phyloP scores from a whole-genome alignment of 192 early-diverging fungal genomes.

The Pilobolus umbonatus region DNA sequence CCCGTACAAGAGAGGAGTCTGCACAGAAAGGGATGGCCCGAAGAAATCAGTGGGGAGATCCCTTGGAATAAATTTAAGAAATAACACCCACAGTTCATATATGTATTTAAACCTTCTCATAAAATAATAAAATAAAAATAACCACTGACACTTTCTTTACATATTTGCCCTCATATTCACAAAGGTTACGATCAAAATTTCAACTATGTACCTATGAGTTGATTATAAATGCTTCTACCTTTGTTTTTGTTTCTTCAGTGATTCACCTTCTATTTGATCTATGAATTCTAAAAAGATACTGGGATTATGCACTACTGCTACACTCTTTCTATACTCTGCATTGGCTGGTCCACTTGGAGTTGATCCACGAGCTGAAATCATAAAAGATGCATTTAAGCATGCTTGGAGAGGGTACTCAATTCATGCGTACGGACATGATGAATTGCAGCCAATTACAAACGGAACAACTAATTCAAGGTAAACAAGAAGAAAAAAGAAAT shows the following conservation, averaged over 20 bases:
- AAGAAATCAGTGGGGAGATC: constrained; percentile 33
- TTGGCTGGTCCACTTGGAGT: background rate
- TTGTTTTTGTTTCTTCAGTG: no score
- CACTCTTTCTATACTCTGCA: no score
- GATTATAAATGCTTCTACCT: no score
- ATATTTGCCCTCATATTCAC: no score
- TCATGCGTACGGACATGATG: constrained; percentile 76
- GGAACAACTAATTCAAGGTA: constrained; percentile 29
- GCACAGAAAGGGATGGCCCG: background rate
- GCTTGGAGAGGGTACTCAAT: constrained; percentile 72
- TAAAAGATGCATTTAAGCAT: constrained; percentile 58
- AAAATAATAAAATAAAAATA: background rate
- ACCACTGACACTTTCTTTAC: no score
- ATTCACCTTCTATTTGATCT: no score
- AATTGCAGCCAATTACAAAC: constrained; percentile 41
- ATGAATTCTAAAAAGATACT: no score
- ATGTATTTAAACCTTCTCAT: no score
- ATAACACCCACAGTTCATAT: no score
- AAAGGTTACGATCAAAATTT: no score
- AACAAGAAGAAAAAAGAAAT: background rate
- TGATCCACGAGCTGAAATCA: constrained; percentile 31
- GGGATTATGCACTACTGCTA: no score
- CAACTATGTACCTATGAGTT: no score
- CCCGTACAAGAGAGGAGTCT: constrained; percentile 33
- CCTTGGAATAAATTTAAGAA: constrained; percentile 14